phyloP scores from a whole-genome alignment of 345 rosid genomes.

The Citrus maxima region DNA sequence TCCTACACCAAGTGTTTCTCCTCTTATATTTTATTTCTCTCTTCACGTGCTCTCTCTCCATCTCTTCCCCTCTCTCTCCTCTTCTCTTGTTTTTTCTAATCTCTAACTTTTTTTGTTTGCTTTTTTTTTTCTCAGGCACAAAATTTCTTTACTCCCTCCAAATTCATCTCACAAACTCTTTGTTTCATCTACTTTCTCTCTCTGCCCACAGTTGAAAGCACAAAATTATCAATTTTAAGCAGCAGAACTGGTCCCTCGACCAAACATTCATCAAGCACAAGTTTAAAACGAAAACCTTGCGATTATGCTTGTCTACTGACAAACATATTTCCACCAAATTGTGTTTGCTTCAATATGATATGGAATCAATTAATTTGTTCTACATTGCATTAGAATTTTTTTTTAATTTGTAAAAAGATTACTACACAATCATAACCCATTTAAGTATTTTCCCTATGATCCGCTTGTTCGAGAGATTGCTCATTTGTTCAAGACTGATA shows the following conservation, averaged over 20 bases:
- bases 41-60: too few relatives aligned
- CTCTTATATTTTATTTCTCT: too few relatives aligned
- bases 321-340: neutral
- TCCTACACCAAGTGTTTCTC: too few relatives aligned
- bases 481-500: conserved; percentile 23
- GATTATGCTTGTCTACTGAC: conserved; percentile 11
- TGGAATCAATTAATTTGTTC: conserved; percentile 10
- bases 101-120: too few relatives aligned
- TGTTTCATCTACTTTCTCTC: too few relatives aligned
- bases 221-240: neutral
- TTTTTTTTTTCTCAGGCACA: too few relatives aligned
- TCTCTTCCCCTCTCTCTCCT: too few relatives aligned
- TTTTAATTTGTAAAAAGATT: too few relatives aligned
- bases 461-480: conserved; percentile 33
- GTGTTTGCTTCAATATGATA: neutral
- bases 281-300: conserved; percentile 2
- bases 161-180: too few relatives aligned
- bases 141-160: too few relatives aligned
- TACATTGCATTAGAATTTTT: neutral
- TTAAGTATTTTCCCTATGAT: conserved; percentile 15
- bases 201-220: neutral
- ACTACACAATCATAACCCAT: too few relatives aligned
- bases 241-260: neutral
- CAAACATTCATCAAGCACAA: conserved; percentile 14
- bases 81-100: too few relatives aligned